Evolutionary conservation across 371 early-diverging fungal species (phyloP), one percentile per base, ranked within the genome.

Genomic region (Apophysomyces trapeziformis): DNA sequence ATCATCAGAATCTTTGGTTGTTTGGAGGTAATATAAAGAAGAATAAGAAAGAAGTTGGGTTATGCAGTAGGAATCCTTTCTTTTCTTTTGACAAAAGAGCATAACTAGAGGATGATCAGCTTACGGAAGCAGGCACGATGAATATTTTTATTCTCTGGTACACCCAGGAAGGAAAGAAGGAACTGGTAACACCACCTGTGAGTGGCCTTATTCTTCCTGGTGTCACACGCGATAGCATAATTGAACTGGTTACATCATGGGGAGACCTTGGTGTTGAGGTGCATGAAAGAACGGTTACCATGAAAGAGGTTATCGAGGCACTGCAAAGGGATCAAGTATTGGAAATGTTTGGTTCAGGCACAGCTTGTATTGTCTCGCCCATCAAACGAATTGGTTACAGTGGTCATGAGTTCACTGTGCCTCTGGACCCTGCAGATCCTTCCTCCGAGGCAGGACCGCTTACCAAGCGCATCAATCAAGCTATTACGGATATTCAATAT

Each of bases 81-180:
- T 5, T 1, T 41, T 58, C 16, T 37, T 47, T 12, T 47, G 7
- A 47, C 47, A 47, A 16, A 16, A 16, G n/a, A 13, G 16, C 9
- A 16, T 14, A 47, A 47, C 16, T 18, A 50, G 72, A 78, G 8
- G 85, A 95, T 35, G 83, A 92, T 62, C 76, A 90, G 65, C 71
- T 95, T 39, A 95, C 95, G 2, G 96, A 96, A 76, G 96, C 95
- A 44, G 97, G 97, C 36, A 95, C 96, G 41, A 96, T 95, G 95
- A 96, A 96, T 80, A 92, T 90, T 73, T 95, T 96, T 69, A 84
- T 92, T 60, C 89, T 80, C 76, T 92, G 92, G 93, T 83, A 73
- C 64, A 92, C 89, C 75, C 81, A 86, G 45, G 56, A 86, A 9
- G 94, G 95, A 61, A 82, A 87, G 66, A 73, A 56, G 38, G 96